Conservation (phyloP, 2,329 filamentous ascomycete genomes). For the Fusarium odoratissimum region DNA sequence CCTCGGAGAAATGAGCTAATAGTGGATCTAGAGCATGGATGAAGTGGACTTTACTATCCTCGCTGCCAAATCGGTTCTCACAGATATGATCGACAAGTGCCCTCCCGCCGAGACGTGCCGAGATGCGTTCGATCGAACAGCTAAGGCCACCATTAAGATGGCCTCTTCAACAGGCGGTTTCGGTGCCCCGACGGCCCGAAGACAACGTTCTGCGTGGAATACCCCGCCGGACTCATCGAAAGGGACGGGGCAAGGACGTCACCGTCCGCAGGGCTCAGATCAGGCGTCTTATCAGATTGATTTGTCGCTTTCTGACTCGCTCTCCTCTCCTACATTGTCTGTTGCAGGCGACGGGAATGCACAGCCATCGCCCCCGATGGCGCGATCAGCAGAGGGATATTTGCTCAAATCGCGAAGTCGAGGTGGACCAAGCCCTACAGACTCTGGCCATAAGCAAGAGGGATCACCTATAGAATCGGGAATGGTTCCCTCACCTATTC, state of each 20-base stretch:
- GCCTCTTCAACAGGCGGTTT: constrained; percentile 88
- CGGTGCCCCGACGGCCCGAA: constrained; percentile 56
- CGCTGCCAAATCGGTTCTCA: constrained; percentile 91
- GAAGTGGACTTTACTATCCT: constrained; percentile 98
- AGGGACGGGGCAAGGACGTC: constrained; percentile 38
- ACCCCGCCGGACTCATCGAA: constrained; percentile 44
- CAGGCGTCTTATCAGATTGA: constrained; percentile 52
- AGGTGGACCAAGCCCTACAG: constrained; percentile 48
- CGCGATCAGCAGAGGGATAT: constrained; percentile 49
- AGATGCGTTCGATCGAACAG: constrained; percentile 94
- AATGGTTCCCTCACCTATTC: constrained; percentile 58
- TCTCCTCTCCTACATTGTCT: constrained; percentile 56
- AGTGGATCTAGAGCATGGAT: constrained; percentile 74
- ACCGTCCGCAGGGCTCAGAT: constrained; percentile 48
- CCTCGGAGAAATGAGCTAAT: constrained; percentile 14
- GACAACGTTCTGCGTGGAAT: constrained; percentile 48
- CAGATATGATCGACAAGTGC: constrained; percentile 92
- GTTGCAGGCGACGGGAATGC: constrained; percentile 49
- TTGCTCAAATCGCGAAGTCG: constrained; percentile 47
- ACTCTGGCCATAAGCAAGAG: constrained; percentile 47
- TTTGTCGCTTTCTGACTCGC: constrained; percentile 52
- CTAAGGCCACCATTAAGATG: constrained; percentile 96
- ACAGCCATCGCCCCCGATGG: constrained; percentile 55
- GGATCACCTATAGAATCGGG: constrained; percentile 54
- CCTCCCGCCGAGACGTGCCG: constrained; percentile 94